Conservation (phyloP, 78 protist species). For the Dictyostelium citrinum region DNA sequence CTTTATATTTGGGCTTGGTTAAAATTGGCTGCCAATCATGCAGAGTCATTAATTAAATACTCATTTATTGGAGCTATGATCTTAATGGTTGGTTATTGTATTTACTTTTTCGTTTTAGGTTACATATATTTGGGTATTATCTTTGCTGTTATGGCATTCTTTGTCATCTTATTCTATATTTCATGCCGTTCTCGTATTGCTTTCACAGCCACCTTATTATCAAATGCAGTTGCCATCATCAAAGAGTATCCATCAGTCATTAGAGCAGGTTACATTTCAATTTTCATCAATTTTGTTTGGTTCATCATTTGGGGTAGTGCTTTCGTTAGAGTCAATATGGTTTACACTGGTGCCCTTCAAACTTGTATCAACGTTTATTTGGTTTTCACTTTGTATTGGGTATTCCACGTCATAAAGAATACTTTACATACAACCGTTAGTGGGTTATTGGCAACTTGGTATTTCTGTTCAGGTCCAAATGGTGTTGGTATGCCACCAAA, state of each 20-base stretch:
- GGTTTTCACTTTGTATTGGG: constrained; percentile 83
- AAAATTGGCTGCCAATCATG: not conserved
- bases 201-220: constrained; percentile 48
- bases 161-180: constrained; percentile 9
- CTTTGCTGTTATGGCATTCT: not conserved
- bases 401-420: constrained; percentile 79
- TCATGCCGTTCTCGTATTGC: constrained; percentile 20
- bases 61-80: not conserved
- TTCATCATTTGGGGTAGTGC: not conserved
- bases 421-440: constrained; percentile 79
- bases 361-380: constrained; percentile 17
- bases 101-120: not conserved
- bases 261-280: not conserved
- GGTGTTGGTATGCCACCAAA: constrained; percentile 25
- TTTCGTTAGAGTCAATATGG: not conserved
- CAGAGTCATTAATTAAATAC: not conserved
- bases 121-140: not conserved
- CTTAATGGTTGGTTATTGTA: not conserved
- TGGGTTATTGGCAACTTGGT: constrained; percentile 86
- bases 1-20: constrained; percentile 36
- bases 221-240: not conserved
- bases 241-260: constrained; percentile 31
- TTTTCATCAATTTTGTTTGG: constrained; percentile 52
- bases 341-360: not conserved
- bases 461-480: constrained; percentile 54